Base-by-base conservation (phyloP, 257 asterid species). In the Verbena officinalis region DNA sequence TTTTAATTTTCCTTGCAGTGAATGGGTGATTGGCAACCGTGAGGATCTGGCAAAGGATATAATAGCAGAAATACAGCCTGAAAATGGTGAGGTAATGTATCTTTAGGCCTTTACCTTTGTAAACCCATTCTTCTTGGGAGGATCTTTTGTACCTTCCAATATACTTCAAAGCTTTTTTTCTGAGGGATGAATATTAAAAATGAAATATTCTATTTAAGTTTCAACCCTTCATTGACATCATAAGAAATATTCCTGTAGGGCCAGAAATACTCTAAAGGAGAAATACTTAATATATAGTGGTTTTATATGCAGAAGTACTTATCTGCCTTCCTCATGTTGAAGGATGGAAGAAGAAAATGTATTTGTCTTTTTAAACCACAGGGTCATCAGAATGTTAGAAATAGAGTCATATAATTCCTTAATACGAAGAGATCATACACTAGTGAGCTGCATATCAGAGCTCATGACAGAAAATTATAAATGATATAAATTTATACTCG, bases 21-120 rank as follows among this genome's bases (percentile, higher is more conserved):
- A 94, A 82, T 90, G 97, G 99, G 99, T 94, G 74, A 84, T 94
- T 64, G 99, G 99, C 53, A 90, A 94, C 78, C 96, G 95, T 44
- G 97, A 94, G 81, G 99, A 88, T 66, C 75, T 94, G 71, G 93
- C 87, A 0, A 90, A 88, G 88, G 95, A 94, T 75, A 88, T 94
- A 33, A 76, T 88, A 49, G 83, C 96, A 31, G 95, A 88, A 76
- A 94, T 94, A 73, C 97, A 82, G 69, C 96, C 99, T 68, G 99
- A 94, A 78, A 86, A 82, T 74, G 95, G 97, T 39, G 99, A 93
- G 99, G 97, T 91, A 91, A 77, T 81, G 80, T 74, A 48, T 16
- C 4, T 5, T n/a, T 16, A 3, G 5, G 21, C 51, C 7, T 44
- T 44, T 15, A 4, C 51, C 20, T 16, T 44, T 5, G 2, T 4